Evolutionary conservation across 352 stramenopile genomes (phyloP).

Genomic region (Thalassiosira mediterranea): DNA sequence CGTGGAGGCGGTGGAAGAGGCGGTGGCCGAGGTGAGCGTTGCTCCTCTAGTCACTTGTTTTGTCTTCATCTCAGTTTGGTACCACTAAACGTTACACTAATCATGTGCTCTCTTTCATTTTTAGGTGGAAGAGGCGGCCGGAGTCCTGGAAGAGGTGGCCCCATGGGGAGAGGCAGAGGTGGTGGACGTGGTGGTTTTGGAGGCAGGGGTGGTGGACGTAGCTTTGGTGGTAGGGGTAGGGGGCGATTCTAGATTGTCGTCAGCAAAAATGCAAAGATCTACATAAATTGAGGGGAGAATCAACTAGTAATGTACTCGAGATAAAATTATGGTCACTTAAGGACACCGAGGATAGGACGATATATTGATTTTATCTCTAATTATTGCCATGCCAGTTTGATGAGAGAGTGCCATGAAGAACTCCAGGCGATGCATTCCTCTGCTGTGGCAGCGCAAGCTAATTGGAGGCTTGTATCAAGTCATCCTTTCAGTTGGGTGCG

Average conservation of each 20-base stretch:
- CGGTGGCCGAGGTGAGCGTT: constrained; percentile 24
- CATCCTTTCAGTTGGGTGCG: too few relatives aligned
- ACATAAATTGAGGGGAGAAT: too few relatives aligned
- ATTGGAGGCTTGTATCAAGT: too few relatives aligned
- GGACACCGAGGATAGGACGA: too few relatives aligned
- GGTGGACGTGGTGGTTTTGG: constrained; percentile 35
- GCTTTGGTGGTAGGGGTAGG: constrained; percentile 49
- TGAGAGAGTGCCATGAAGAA: too few relatives aligned
- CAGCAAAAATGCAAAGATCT: too few relatives aligned
- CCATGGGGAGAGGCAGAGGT: constrained; percentile 40
- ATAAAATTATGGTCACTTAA: too few relatives aligned
- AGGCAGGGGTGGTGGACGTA: constrained; percentile 41
- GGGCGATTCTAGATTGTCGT: constrained; percentile 64
- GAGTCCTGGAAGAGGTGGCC: constrained; percentile 21
- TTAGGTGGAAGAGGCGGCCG: constrained; percentile 24
- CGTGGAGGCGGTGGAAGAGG: constrained; percentile 42
- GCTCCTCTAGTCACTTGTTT: constrained; percentile 4
- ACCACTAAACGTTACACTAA: neutral
- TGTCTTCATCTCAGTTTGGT: neutral
- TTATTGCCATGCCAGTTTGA: too few relatives aligned
- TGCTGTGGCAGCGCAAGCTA: too few relatives aligned
- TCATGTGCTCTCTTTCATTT: constrained; percentile 9
- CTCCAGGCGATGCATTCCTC: too few relatives aligned
- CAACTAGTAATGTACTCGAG: too few relatives aligned
- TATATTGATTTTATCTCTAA: too few relatives aligned